Conservation (phyloP, 345 rosid genomes). For the Eutrema yunnanense region DNA sequence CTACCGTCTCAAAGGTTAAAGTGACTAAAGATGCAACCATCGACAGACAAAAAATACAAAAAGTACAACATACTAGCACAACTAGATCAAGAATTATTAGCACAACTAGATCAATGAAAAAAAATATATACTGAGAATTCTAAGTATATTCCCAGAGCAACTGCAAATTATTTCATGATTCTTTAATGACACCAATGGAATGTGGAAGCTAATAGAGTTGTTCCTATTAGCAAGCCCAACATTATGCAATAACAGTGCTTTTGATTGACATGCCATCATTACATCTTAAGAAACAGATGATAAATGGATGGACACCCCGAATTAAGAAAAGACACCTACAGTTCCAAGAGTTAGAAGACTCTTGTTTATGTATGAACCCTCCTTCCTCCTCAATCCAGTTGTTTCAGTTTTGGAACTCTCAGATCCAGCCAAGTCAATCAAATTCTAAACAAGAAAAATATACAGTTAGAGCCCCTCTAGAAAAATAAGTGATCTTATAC, state of each 20-base stretch:
- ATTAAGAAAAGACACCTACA: slow-evolving; percentile 42
- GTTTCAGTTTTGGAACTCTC: slow-evolving; percentile 99
- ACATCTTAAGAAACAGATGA: neutral
- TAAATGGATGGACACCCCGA: neutral
- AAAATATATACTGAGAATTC: neutral
- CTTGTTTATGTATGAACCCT: slow-evolving; percentile 98
- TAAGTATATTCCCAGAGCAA: neutral
- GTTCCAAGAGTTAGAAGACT: slow-evolving; percentile 99
- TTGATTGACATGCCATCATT: neutral
- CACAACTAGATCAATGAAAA: neutral
- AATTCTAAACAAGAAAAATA: slow-evolving; percentile 56
- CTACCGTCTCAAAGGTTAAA: neutral
- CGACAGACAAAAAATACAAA: neutral
- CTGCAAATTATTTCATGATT: neutral
- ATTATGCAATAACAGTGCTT: neutral
- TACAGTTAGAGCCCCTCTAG: neutral
- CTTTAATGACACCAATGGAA: neutral
- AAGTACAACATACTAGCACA: neutral
- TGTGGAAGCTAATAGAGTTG: neutral
- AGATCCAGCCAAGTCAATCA: slow-evolving; percentile 99
- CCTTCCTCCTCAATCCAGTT: slow-evolving; percentile 94
- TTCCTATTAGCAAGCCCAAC: neutral
- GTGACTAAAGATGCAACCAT: slow-evolving; percentile 2
- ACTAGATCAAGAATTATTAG: neutral
- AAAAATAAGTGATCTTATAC: neutral